These are phyloP conservation scores for Colletotrichum tropicicola DNA, from an alignment of 2,329 filamentous ascomycete species.

Conservation along the genomic window DNA sequence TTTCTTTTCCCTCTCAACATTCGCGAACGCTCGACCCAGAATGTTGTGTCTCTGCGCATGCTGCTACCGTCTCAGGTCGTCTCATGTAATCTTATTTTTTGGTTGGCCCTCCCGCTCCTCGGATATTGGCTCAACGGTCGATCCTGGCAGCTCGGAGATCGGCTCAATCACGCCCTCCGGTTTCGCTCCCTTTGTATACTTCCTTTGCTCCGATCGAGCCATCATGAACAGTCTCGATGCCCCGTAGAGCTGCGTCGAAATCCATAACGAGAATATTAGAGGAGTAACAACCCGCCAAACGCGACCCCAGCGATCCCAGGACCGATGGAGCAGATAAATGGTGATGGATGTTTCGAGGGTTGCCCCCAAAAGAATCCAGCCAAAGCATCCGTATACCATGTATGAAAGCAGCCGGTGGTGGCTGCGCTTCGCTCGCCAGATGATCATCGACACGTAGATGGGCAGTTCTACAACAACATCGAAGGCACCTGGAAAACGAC, in stretches of 20 bases:
- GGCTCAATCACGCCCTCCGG: neutral
- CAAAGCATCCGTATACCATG: slow-evolving; percentile 2
- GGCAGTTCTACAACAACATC: slow-evolving; percentile 25
- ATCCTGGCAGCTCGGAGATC: neutral
- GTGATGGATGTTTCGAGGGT: slow-evolving; percentile 20
- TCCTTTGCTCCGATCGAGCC: slow-evolving; percentile 15
- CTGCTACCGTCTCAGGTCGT: too few species aligned
- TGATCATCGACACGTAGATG: slow-evolving; percentile 28
- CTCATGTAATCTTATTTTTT: slow-evolving; percentile 2
- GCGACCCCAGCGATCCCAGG: slow-evolving; percentile 27
- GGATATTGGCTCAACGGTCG: neutral
- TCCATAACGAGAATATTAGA: slow-evolving; percentile 27
- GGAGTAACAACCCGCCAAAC: slow-evolving; percentile 27
- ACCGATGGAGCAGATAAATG: slow-evolving; percentile 26
- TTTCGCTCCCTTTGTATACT: neutral
- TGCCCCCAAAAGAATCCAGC: slow-evolving; percentile 17
- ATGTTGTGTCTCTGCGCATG: too few species aligned
- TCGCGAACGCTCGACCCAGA: too few species aligned
- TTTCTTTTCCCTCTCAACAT: too few species aligned
- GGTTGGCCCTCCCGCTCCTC: neutral
- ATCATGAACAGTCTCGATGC: slow-evolving; percentile 19
- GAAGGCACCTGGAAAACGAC: neutral
- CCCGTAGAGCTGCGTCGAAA: slow-evolving; percentile 28
- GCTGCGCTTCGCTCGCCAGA: slow-evolving; percentile 18
- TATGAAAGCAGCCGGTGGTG: slow-evolving; percentile 17